Evolutionary conservation across 352 stramenopile species (phyloP), one percentile per base, ranked within the genome.

Genomic region (Thraustotheca clavata): DNA sequence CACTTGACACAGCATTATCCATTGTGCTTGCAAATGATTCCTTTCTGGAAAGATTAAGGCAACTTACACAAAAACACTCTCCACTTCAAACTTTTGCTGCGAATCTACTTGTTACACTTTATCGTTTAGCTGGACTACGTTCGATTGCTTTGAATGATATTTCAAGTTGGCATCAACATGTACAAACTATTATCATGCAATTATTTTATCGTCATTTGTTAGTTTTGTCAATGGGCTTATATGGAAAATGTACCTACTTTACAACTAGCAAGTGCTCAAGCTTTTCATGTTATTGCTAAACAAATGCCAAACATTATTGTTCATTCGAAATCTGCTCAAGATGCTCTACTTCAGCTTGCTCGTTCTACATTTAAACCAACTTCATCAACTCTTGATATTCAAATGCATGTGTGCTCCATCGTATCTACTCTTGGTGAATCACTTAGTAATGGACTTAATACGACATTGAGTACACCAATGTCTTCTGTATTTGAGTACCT

Each of bases 391-490:
- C 22, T 26, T n/a, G 38, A 27, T 9, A 18, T 65, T 5, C 57
- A 65, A 33, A 39, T 54, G 9, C 38, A 65, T 32, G 20, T 65
- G 20, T 54, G 35, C 11, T 36, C 22, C 24, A n/a, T 43, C 24
- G 38, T 65, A n/a, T 43, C 46, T 22, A 46, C 57, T 20, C 39
- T 65, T 0, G 57, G 35, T 22, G 57, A 65, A 22, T 14, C 34
- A 16, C 35, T 65, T 6, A 27, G 32, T 9, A n/a, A 54, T 46
- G 36, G 39, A 2, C 27, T 65, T 1, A 27, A 55, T 31, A 65
- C 57, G 38, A 65, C 57, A n/a, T 29, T 65, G 16, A 32, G 40
- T 5, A n/a, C 57, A 11, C 57, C 57, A 16, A 65, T 65, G 36
- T 26, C 57, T n/a, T 36, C 36, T 18, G 33, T 65, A 6, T 49